Evolutionary conservation across 2,329 filamentous ascomycete species (phyloP).

Genomic region (Zelopaecilomyces penicillatus): DNA sequence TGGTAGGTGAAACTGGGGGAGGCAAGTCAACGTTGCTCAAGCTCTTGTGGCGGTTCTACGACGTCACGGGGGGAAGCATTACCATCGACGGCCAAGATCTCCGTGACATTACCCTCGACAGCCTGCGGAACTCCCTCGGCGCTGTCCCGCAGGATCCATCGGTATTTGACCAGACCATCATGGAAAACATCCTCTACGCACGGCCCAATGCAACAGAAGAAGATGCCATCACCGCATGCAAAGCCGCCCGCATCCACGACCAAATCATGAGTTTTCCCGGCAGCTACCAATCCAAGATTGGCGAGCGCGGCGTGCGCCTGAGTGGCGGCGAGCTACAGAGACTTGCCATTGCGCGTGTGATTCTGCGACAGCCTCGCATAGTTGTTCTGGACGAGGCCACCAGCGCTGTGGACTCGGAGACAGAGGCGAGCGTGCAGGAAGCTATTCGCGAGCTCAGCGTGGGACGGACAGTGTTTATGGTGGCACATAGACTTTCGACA

Average conservation of each 20-base stretch:
- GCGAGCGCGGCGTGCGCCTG: slow-evolving; percentile 39
- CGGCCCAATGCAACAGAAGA: slow-evolving; percentile 51
- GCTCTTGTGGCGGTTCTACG: slow-evolving; percentile 53
- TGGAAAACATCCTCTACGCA: slow-evolving; percentile 58
- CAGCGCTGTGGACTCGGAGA: slow-evolving; percentile 38
- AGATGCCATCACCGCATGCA: slow-evolving; percentile 52
- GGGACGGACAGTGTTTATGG: slow-evolving; percentile 42
- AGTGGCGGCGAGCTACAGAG: slow-evolving; percentile 45
- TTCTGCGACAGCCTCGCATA: slow-evolving; percentile 20
- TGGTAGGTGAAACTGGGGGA: slow-evolving; percentile 54
- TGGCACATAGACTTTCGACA: slow-evolving; percentile 36
- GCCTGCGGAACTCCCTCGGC: slow-evolving; percentile 49
- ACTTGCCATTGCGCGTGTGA: slow-evolving; percentile 35
- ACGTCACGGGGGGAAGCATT: slow-evolving; percentile 45
- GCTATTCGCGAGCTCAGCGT: slow-evolving; percentile 37
- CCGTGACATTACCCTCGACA: slow-evolving; percentile 47
- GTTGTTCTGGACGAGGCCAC: slow-evolving; percentile 41
- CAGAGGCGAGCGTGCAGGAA: slow-evolving; percentile 35
- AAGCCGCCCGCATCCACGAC: slow-evolving; percentile 54
- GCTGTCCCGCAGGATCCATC: slow-evolving; percentile 57
- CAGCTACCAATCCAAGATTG: slow-evolving; percentile 38
- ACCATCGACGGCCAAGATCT: slow-evolving; percentile 52
- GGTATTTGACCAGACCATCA: slow-evolving; percentile 56
- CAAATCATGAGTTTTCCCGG: slow-evolving; percentile 52
- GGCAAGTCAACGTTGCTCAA: slow-evolving; percentile 57